These are phyloP conservation scores for Excoecaria cochinchinensis DNA, from an alignment of 345 rosid species.

Conservation along the genomic window DNA sequence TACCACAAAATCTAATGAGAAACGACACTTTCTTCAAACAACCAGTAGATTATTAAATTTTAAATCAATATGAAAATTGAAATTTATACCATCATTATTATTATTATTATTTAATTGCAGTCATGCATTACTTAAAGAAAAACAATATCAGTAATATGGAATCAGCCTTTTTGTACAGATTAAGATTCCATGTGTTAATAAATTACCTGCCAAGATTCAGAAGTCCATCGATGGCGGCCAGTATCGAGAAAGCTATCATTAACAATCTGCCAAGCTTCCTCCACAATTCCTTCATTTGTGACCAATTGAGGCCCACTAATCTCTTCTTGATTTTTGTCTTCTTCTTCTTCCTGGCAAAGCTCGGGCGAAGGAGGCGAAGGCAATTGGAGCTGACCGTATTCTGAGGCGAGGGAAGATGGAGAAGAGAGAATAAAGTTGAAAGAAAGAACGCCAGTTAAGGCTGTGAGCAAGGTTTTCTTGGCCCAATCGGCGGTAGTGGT, in stretches of 20 bases:
- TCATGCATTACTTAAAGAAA: too few species aligned
- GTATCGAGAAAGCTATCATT: conserved; percentile 64
- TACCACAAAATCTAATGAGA: too few species aligned
- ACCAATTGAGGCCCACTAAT: conserved; percentile 32
- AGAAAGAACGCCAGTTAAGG: conserved; percentile 58
- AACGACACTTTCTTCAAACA: too few species aligned
- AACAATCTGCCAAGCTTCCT: conserved; percentile 95
- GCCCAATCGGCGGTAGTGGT: conserved; percentile 16
- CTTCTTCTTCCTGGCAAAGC: conserved; percentile 47
- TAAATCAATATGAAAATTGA: too few species aligned
- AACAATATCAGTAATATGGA: too few species aligned
- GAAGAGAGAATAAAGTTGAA: conserved; percentile 57
- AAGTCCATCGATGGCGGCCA: conserved; percentile 60
- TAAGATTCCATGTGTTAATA: background rate
- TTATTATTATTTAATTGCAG: too few species aligned
- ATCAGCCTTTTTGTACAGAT: too few species aligned
- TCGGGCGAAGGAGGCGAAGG: conserved; percentile 30
- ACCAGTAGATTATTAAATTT: too few species aligned
- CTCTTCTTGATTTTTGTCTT: conserved; percentile 17
- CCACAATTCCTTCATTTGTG: conserved; percentile 64
- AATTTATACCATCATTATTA: too few species aligned
- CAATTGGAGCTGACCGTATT: conserved; percentile 26
- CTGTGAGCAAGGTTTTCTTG: conserved; percentile 40
- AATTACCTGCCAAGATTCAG: conserved; percentile 66
- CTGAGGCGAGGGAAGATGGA: conserved; percentile 37